Percentiles rank a stretch among this genome's conserved stretches.
Conservation (phyloP, 1,284 basidiomycete genomes). For the Microbotryum violaceum region DNA sequence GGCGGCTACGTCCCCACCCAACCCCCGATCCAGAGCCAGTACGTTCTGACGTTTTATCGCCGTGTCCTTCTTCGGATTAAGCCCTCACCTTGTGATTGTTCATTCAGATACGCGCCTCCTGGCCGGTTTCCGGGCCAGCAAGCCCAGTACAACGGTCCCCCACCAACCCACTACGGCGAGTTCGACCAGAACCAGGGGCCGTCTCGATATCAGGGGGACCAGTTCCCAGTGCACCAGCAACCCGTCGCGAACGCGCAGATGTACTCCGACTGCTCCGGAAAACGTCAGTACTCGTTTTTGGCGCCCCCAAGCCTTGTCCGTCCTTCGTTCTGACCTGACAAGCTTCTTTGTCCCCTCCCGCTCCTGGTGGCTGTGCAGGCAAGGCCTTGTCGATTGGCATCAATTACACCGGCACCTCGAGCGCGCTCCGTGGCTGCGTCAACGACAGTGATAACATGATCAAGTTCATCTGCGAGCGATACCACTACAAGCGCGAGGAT, state of each 20-base stretch:
- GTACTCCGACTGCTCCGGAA: slow-evolving; percentile 37
- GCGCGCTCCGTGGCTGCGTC: slow-evolving; percentile 69
- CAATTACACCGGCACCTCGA: slow-evolving; percentile 64
- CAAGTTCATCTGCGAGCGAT: slow-evolving; percentile 55
- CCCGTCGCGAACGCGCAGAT: slow-evolving; percentile 12
- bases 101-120: slow-evolving; percentile 18
- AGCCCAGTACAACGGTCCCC: slow-evolving; percentile 16
- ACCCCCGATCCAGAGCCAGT: slow-evolving; percentile 13
- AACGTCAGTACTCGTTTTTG: slow-evolving; percentile 30
- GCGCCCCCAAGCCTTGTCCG: background rate
- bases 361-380: background rate
- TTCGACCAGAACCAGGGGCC: slow-evolving; percentile 24
- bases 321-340: background rate
- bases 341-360: background rate
- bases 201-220: slow-evolving; percentile 30
- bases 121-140: slow-evolving; percentile 12
- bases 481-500: slow-evolving; percentile 65
- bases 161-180: slow-evolving; percentile 29
- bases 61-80: background rate
- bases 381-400: slow-evolving; percentile 55
- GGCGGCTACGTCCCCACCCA: slow-evolving; percentile 16
- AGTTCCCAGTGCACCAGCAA: slow-evolving; percentile 25
- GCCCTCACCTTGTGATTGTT: background rate
- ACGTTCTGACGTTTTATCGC: background rate
- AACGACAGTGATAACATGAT: slow-evolving; percentile 72